Evolutionary conservation across 1,139 yeast species (phyloP), one percentile per base, ranked within the genome.

Genomic region (Diutina rugosa): DNA sequence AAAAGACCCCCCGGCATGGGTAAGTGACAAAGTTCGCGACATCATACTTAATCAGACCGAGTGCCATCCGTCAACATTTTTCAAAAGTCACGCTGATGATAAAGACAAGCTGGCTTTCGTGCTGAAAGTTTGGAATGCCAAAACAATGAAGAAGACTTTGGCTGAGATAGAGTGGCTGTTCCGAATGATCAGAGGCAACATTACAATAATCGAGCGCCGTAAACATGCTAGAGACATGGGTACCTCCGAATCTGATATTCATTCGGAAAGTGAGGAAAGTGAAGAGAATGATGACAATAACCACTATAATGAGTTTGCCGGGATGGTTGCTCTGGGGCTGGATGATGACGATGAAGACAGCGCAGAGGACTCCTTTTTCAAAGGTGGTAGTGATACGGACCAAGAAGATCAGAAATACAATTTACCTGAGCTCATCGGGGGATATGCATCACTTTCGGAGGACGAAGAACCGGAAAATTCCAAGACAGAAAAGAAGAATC

Each of bases 101-200:
- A 66, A 74, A 55, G 67, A 72, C 61, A 70, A 63, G 44, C 59
- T 80, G 66, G 72, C 76, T 61, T 64, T 79, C 59, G 72, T 82
- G 26, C 84, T 90, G 4, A 78, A 76, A 57, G 59, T 86, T 18
- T 81, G 85, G 79, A 87, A 87, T 63, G 73, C 75, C 57, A 80
- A 80, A 57, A 70, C 72, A 7, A 69, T 84, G 16, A 82, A 80
- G 62, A 70, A 70, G 16, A 64, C 76, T 1, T 63, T 82, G 30
- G 72, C 69, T 7, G 79, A 76, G 26, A 74, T 82, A 55, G 87
- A 83, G 56, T 73, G 79, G 71, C 78, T 85, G 55, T 79, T 87
- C 66, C 80, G 76, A 62, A 67, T 80, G 56, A 80, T 86, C 2
- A 69, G 85, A 61, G 90, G 90, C 8, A 73, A 81, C 57, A 77